These are phyloP conservation scores for Mucor sp. DNA, from an alignment of 371 early-diverging fungal species.

Conservation along the genomic window DNA sequence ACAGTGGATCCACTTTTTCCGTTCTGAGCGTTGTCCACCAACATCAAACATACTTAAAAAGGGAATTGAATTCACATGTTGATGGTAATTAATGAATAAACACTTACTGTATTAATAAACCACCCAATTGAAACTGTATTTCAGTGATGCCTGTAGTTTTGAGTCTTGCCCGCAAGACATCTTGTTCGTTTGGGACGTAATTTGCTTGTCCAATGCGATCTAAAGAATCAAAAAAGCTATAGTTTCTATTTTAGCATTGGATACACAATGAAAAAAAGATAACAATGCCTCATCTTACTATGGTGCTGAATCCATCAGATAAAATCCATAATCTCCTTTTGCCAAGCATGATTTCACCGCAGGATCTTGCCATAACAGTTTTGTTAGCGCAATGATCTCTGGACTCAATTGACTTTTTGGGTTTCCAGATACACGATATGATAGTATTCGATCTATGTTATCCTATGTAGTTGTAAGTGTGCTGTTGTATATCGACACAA, in stretches of 20 bases:
- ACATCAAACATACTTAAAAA: constrained; percentile 71
- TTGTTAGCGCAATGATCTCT: constrained; percentile 65
- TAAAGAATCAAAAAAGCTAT: constrained; percentile 61
- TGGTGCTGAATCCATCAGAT: constrained; percentile 82
- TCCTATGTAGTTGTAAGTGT: background rate
- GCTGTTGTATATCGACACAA: background rate
- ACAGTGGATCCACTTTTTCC: constrained; percentile 94
- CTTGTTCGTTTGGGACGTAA: constrained; percentile 65
- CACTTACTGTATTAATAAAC: constrained; percentile 62
- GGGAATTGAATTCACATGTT: constrained; percentile 3
- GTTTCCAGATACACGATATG: constrained; percentile 29
- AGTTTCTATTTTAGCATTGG: background rate
- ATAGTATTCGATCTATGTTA: constrained; percentile 16
- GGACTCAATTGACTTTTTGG: constrained; percentile 33
- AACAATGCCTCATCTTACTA: constrained; percentile 28
- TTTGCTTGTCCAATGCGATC: constrained; percentile 59
- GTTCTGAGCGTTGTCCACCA: constrained; percentile 79
- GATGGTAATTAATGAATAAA: background rate
- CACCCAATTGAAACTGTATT: constrained; percentile 74
- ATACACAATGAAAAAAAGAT: background rate
- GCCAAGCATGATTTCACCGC: constrained; percentile 59
- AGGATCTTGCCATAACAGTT: constrained; percentile 70
- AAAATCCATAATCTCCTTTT: constrained; percentile 65
- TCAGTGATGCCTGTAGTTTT: constrained; percentile 88
- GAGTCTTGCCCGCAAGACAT: constrained; percentile 81